Evolutionary conservation across 345 rosid genomes (phyloP).

Genomic region (Rhodamnia rubescens): DNA sequence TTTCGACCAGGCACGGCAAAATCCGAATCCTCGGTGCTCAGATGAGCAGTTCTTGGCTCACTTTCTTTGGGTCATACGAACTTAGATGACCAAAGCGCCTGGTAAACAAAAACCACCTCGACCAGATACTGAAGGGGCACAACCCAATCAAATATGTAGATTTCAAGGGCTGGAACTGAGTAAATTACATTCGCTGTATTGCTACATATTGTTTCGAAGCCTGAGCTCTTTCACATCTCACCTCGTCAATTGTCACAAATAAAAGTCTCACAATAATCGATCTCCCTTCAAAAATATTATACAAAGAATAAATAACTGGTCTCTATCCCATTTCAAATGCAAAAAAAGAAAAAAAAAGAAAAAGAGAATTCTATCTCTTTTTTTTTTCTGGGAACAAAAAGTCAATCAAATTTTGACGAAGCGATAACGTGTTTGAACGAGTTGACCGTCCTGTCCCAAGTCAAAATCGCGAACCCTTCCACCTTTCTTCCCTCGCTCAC

Average conservation of each 20-base stretch:
- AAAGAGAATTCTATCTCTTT: not conserved
- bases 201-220: too few species aligned
- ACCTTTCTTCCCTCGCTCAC: not conserved
- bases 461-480: not conserved
- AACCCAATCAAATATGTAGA: not conserved
- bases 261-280: not conserved
- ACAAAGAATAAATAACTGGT: not conserved
- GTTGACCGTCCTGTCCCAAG: not conserved
- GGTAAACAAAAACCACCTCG: not conserved
- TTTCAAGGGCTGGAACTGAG: not conserved
- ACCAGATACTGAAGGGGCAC: not conserved
- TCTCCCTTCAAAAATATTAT: not conserved
- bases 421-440: not conserved
- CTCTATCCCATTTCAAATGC: not conserved
- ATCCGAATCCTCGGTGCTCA: not conserved
- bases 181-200: too few species aligned
- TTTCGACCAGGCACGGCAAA: not conserved
- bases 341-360: not conserved
- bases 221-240: too few species aligned
- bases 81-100: not conserved
- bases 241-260: not conserved
- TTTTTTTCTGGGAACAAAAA: not conserved
- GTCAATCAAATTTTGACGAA: not conserved
- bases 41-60: not conserved
- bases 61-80: not conserved